These are phyloP conservation scores for Kalmusia sp. DNA, from an alignment of 2,329 filamentous ascomycete genomes.

Conservation along the genomic window DNA sequence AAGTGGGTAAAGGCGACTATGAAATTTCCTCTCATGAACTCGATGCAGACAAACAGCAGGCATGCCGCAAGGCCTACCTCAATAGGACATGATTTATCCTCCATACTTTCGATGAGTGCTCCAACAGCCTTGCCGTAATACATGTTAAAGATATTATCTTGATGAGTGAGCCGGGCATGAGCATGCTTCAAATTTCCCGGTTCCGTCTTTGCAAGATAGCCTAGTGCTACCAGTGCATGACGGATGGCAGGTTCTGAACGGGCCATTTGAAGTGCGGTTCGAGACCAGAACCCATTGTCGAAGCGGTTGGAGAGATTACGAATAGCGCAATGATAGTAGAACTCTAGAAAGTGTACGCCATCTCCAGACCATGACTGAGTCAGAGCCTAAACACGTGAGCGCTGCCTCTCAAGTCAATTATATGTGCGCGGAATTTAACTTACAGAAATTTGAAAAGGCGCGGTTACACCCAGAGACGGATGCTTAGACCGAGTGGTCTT, in stretches of 20 bases:
- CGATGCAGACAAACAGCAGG: constrained; percentile 52
- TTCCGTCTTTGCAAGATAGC: constrained; percentile 40
- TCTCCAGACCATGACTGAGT: constrained; percentile 20
- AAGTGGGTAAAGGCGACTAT: constrained; percentile 50
- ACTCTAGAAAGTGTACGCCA: constrained; percentile 36
- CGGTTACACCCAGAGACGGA: not conserved
- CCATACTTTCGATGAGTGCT: constrained; percentile 38
- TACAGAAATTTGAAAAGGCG: constrained; percentile 11
- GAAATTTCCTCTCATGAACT: constrained; percentile 52
- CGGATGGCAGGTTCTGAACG: constrained; percentile 49
- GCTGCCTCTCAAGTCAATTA: not conserved
- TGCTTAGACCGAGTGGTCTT: constrained; percentile 13
- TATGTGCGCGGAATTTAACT: constrained; percentile 5
- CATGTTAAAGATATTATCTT: constrained; percentile 36
- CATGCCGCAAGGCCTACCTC: constrained; percentile 50
- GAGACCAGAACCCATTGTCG: constrained; percentile 50
- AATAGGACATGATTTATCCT: constrained; percentile 39
- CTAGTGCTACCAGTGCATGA: constrained; percentile 53
- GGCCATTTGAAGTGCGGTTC: constrained; percentile 50
- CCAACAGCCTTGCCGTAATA: constrained; percentile 53
- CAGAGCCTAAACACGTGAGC: not conserved
- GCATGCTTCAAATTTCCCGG: constrained; percentile 28
- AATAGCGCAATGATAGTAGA: constrained; percentile 52
- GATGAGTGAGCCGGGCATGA: constrained; percentile 13
- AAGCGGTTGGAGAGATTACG: constrained; percentile 43